Conservation (phyloP, 1,139 yeast genomes). For the Fermentozyma sake region DNA sequence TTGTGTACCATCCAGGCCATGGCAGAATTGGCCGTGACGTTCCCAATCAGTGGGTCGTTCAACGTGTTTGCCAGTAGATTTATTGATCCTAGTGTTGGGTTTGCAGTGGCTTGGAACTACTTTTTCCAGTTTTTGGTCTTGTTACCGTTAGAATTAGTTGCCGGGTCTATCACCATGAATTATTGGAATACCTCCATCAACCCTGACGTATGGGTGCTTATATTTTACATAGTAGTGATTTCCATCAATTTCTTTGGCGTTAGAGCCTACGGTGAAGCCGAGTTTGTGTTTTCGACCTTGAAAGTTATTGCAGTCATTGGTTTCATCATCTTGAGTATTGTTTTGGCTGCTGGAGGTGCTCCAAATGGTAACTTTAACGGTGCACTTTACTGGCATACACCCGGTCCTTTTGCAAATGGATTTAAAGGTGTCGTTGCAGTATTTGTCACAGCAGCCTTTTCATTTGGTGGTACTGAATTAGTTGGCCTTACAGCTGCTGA, state of each 20-base stretch:
- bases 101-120: constrained; percentile 35
- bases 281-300: constrained; percentile 26
- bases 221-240: constrained; percentile 24
- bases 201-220: constrained; percentile 30
- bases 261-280: constrained; percentile 32
- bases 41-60: constrained; percentile 32
- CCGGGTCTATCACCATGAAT: constrained; percentile 28
- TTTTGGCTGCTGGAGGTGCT: constrained; percentile 31
- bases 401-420: constrained; percentile 34
- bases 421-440: constrained; percentile 46
- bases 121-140: constrained; percentile 23
- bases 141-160: constrained; percentile 29
- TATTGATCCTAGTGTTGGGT: constrained; percentile 31
- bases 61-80: constrained; percentile 29
- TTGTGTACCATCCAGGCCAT: constrained; percentile 31
- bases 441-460: constrained; percentile 53
- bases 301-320: constrained; percentile 30
- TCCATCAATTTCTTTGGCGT: constrained; percentile 33
- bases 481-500: constrained; percentile 42
- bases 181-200: constrained; percentile 27
- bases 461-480: constrained; percentile 49
- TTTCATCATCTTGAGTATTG: constrained; percentile 27
- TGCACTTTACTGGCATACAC: constrained; percentile 26
- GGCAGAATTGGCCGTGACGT: constrained; percentile 32
- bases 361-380: constrained; percentile 23